Base-by-base conservation (phyloP, 2,329 filamentous ascomycete species). In the Claviceps quebecensis region DNA sequence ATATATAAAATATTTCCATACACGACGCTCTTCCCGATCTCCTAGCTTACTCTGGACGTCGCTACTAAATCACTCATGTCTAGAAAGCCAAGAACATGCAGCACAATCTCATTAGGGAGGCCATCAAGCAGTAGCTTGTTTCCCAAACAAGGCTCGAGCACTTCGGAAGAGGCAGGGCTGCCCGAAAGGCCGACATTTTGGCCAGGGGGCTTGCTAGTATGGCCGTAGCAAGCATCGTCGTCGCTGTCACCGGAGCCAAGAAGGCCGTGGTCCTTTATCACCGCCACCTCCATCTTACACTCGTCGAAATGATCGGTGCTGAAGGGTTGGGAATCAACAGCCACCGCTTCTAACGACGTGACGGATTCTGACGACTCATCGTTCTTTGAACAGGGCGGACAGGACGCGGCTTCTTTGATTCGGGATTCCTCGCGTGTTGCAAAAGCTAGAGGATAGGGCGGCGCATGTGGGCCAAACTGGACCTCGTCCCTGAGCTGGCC, bases 61-160 rank as follows among this genome's bases (percentile, higher is more conserved):
- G 71, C 68, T 49, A 81, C 65, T 53, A 81, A 63, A 61, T 81
- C 78, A 60, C 68, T 69, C 45, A 81, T 75, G 55, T 81, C 78
- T 51, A 81, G 65, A 56, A 73, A 77, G 50, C 71, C 68, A 55
- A 80, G 65, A 43, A 81, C 75, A 52, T 77, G 71, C 55, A 76
- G 70, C 50, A 81, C 63, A 29, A 81, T 62, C 63, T 81, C 78
- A 61, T 75, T 79, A 23, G 78, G 78, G 46, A 81, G 64, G 43
- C 64, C 61, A 49, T 70, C 67, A 64, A 68, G 58, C 52, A 60
- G 56, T 53, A 57, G 48, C 37, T 22, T 26, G 4, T 39, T 37
- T 9, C 1, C 23, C 19, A 23, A 16, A 16, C 17, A 23, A 22
- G 22, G n/a, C 3, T 45, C 22, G 26, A 36, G n/a, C 17, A 40